These are phyloP conservation scores for Yamadazyma dushanensis DNA, from an alignment of 1,139 yeast species.

Conservation along the genomic window DNA sequence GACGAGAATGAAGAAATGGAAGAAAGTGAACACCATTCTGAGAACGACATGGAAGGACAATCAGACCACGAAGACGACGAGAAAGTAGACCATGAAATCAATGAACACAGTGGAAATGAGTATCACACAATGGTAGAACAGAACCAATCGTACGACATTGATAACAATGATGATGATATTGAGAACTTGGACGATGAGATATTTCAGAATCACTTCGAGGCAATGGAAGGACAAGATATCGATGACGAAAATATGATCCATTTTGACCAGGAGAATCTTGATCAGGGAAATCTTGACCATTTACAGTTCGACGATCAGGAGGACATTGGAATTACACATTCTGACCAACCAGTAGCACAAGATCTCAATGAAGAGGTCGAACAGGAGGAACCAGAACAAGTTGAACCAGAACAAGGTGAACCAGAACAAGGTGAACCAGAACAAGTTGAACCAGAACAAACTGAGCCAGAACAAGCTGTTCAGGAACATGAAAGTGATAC, in stretches of 20 bases:
- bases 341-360: conserved; percentile 5
- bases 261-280: neutral
- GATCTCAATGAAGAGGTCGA: neutral
- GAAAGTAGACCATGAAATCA: neutral
- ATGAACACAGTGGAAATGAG: conserved; percentile 2
- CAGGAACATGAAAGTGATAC: conserved; percentile 1
- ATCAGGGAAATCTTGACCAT: no score
- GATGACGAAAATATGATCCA: neutral
- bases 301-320: no score
- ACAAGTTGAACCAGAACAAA: conserved; percentile 2
- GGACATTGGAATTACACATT: no score
- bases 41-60: neutral
- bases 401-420: conserved; percentile 4
- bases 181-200: conserved; percentile 10
- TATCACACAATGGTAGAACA: neutral
- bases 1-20: conserved; percentile 1
- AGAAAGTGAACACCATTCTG: neutral
- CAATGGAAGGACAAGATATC: no score
- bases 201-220: neutral
- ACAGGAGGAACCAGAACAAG: conserved; percentile 2
- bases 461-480: conserved; percentile 4
- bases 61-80: neutral
- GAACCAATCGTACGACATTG: conserved; percentile 3
- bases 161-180: conserved; percentile 12
- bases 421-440: conserved; percentile 1